Evolutionary conservation across 2,329 filamentous ascomycete species (phyloP).

Genomic region (Fonsecaea pedrosoi): DNA sequence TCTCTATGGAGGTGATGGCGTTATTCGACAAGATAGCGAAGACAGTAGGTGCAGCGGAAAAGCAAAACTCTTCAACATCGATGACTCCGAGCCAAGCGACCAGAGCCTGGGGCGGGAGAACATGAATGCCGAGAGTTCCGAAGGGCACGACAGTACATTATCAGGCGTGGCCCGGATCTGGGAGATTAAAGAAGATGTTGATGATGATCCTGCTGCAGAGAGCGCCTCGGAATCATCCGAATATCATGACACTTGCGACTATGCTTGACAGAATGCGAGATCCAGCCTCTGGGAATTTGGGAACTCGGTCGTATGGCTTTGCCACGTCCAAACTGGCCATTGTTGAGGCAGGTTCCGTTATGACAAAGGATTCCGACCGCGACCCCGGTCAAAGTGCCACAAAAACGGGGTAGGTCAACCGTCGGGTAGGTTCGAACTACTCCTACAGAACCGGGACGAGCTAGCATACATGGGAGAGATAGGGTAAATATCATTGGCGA

Average conservation of each 20-base stretch:
- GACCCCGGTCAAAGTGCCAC: too few relatives aligned
- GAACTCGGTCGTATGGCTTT: neutral
- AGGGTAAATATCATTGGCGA: too few relatives aligned
- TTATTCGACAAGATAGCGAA: neutral
- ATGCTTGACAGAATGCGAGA: neutral
- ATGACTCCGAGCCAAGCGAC: neutral
- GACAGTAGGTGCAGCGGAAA: neutral
- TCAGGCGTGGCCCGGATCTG: neutral
- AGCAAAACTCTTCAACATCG: neutral
- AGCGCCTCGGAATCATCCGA: neutral
- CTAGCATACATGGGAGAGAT: too few relatives aligned
- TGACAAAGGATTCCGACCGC: neutral
- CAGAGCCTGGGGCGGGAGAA: neutral
- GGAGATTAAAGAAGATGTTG: neutral
- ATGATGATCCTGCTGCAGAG: neutral
- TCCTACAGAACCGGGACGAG: too few relatives aligned
- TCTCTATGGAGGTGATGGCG: neutral
- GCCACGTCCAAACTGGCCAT: neutral
- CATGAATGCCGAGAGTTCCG: neutral
- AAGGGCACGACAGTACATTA: neutral
- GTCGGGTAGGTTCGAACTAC: too few relatives aligned
- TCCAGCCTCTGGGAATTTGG: neutral
- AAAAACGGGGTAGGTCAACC: too few relatives aligned
- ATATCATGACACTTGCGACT: neutral
- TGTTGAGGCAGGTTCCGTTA: neutral